Evolutionary conservation across 176 grass and related monocot genomes (phyloP).

Genomic region (Bothriochloa decipiens): DNA sequence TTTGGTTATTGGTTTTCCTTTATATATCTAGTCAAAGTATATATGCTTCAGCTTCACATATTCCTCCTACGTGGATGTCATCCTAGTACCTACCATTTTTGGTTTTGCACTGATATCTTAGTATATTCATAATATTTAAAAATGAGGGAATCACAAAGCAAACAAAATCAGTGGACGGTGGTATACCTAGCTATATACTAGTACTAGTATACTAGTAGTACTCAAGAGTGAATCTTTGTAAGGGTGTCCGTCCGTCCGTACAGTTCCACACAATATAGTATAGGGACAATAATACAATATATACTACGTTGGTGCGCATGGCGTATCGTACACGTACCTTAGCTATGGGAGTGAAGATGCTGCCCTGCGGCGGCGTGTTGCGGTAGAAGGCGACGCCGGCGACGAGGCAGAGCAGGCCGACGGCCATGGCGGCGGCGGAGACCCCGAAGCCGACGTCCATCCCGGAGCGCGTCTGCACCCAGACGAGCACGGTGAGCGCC

Average conservation of each 20-base stretch:
- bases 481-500: slow-evolving; percentile 79
- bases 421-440: slow-evolving; percentile 67
- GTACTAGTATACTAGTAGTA: too few relatives aligned
- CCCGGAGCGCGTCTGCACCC: slow-evolving; percentile 81
- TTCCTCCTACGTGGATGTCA: not conserved
- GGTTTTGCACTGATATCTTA: too few relatives aligned
- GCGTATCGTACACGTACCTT: not conserved
- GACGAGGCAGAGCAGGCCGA: slow-evolving; percentile 59
- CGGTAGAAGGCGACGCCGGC: slow-evolving; percentile 69
- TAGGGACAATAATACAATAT: too few relatives aligned
- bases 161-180: too few relatives aligned
- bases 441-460: slow-evolving; percentile 82
- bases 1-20: not conserved
- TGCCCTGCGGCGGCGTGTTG: slow-evolving; percentile 85
- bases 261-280: too few relatives aligned
- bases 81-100: not conserved
- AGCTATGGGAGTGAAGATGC: slow-evolving; percentile 77
- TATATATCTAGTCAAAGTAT: not conserved
- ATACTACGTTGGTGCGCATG: too few relatives aligned
- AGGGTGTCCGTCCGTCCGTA: too few relatives aligned
- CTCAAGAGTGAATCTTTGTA: too few relatives aligned
- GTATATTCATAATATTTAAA: too few relatives aligned
- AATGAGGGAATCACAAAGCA: too few relatives aligned
- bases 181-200: too few relatives aligned
- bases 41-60: not conserved